phyloP scores from a whole-genome alignment of 169 alveolate genomes.

The Eimeria sp. region DNA sequence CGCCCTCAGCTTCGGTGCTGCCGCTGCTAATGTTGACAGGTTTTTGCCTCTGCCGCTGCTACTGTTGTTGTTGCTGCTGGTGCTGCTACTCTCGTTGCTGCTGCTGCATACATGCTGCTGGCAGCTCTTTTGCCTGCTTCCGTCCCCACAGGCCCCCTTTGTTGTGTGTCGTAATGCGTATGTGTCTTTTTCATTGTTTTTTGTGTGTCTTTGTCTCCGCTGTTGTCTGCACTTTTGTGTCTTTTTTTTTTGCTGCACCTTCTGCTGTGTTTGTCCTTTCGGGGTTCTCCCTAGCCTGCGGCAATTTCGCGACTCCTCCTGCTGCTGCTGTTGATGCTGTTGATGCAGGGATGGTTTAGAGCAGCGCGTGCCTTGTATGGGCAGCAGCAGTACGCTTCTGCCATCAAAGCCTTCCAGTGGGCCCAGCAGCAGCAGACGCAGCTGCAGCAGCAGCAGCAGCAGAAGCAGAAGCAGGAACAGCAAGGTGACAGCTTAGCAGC shows the following conservation, averaged over 20 bases:
- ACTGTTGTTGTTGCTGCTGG: not conserved
- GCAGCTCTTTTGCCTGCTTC: too few relatives aligned
- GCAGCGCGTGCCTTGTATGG: constrained; percentile 37
- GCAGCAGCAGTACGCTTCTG: constrained; percentile 12
- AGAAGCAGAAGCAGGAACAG: not conserved
- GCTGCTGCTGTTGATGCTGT: constrained; percentile 15
- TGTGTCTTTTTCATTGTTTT: not conserved
- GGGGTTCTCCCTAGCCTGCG: too few relatives aligned
- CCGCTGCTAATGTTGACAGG: too few relatives aligned
- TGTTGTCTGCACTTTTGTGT: not conserved
- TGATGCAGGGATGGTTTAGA: constrained; percentile 40
- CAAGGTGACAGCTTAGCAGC: not conserved
- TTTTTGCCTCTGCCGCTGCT: not conserved
- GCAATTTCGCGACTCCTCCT: not conserved
- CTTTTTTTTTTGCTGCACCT: not conserved
- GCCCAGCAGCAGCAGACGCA: constrained; percentile 21
- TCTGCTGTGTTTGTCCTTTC: not conserved
- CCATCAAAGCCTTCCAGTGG: not conserved
- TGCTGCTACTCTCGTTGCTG: not conserved
- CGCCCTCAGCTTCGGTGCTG: too few relatives aligned
- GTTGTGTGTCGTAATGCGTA: too few relatives aligned
- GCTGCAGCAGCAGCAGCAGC: constrained; percentile 47
- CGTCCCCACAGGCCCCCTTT: too few relatives aligned
- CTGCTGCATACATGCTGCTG: too few relatives aligned
- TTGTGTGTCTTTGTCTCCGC: not conserved